These are phyloP conservation scores for Basipetospora chlamydospora DNA, from an alignment of 2,329 filamentous ascomycete species.

Conservation along the genomic window DNA sequence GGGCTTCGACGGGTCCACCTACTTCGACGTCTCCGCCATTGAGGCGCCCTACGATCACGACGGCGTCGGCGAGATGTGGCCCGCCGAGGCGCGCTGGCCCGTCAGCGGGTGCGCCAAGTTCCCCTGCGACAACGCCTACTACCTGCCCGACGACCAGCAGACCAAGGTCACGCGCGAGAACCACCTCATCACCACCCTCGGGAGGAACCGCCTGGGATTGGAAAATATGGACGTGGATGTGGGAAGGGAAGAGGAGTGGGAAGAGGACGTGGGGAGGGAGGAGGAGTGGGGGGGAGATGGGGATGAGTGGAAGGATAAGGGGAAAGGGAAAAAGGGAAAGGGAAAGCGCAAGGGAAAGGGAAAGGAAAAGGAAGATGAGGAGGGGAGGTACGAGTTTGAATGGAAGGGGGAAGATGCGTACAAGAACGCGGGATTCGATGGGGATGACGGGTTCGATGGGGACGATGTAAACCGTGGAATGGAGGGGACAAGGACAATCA, in stretches of 20 bases:
- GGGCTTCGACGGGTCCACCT: constrained; percentile 32
- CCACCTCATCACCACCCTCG: constrained; percentile 38
- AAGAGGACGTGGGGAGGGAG: too few relatives aligned
- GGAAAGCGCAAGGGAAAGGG: too few relatives aligned
- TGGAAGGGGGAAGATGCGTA: too few relatives aligned
- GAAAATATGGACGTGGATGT: too few relatives aligned
- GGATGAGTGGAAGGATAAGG: not conserved
- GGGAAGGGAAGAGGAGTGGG: too few relatives aligned
- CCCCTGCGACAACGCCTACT: constrained; percentile 41
- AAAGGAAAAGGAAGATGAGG: too few relatives aligned
- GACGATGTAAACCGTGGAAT: too few relatives aligned
- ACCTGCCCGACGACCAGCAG: constrained; percentile 36
- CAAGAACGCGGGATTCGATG: too few relatives aligned
- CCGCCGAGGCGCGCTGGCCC: constrained; percentile 18
- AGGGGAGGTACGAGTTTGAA: too few relatives aligned
- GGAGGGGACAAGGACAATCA: too few relatives aligned
- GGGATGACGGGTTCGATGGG: too few relatives aligned
- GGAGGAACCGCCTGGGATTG: constrained; percentile 12
- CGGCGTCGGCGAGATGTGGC: constrained; percentile 41
- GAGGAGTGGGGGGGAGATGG: not conserved
- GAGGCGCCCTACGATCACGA: constrained; percentile 32
- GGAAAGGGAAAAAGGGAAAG: too few relatives aligned
- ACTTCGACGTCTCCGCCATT: constrained; percentile 46
- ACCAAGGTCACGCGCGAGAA: constrained; percentile 34
- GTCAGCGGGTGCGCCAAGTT: constrained; percentile 36